Conservation (phyloP, 345 rosid genomes). For the Balakata baccata region DNA sequence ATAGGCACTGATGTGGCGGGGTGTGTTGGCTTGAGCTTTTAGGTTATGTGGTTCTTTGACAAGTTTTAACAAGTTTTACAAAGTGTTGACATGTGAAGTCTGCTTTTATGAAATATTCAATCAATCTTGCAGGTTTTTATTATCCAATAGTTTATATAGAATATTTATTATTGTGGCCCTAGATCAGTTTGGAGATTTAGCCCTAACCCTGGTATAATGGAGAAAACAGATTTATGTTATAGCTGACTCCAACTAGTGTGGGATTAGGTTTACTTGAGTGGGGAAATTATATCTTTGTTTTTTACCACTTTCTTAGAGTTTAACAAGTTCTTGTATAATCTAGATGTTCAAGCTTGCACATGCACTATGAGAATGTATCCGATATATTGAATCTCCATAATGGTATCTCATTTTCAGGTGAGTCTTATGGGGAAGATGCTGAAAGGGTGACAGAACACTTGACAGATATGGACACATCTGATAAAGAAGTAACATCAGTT, state of each 20-base stretch:
- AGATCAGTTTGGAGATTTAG: neutral
- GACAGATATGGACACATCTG: constrained; percentile 38
- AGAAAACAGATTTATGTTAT: neutral
- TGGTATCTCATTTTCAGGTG: constrained; percentile 27
- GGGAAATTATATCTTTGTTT: neutral
- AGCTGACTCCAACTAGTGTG: neutral
- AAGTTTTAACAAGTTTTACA: neutral
- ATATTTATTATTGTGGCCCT: neutral
- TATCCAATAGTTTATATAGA: neutral
- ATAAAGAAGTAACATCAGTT: constrained; percentile 38
- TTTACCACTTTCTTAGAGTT: too few species aligned
- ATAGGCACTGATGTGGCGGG: neutral
- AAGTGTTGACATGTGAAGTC: neutral
- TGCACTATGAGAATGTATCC: neutral
- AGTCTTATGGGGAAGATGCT: constrained; percentile 39
- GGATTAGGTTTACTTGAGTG: neutral
- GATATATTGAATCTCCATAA: neutral
- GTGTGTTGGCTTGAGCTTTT: too few species aligned
- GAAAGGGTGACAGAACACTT: constrained; percentile 34
- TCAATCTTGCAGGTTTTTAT: neutral
- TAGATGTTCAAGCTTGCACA: neutral
- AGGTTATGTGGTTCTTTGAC: too few species aligned
- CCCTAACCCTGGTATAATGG: neutral
- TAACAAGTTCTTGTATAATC: too few species aligned
- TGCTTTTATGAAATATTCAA: neutral